These are phyloP conservation scores for Pythium coloratum DNA, from an alignment of 352 stramenopile genomes.

Conservation along the genomic window DNA sequence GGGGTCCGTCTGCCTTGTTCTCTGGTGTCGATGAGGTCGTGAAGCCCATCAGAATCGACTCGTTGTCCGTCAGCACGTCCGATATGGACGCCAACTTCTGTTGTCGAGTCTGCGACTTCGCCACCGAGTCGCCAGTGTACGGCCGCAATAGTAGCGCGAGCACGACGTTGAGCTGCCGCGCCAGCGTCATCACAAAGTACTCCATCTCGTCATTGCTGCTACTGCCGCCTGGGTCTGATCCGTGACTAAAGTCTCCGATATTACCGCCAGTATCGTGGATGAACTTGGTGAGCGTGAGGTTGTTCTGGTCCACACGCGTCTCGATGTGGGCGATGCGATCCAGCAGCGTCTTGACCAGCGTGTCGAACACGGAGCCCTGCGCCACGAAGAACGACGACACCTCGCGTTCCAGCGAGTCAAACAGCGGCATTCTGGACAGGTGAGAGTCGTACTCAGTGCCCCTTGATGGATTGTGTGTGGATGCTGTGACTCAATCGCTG, in stretches of 20 bases:
- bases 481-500: too few species aligned
- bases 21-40: neutral
- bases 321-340: conserved; percentile 50
- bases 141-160: conserved; percentile 63
- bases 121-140: conserved; percentile 30
- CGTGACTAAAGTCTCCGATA: neutral
- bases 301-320: conserved; percentile 35
- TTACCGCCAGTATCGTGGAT: neutral
- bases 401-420: conserved; percentile 63
- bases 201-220: conserved; percentile 37
- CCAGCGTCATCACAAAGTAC: conserved; percentile 58
- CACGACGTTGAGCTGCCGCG: conserved; percentile 58
- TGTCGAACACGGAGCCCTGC: conserved; percentile 68
- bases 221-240: neutral
- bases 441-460: neutral
- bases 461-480: too few species aligned
- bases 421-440: conserved; percentile 55
- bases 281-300: conserved; percentile 9
- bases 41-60: conserved; percentile 54
- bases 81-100: conserved; percentile 43
- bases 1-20: neutral
- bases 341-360: conserved; percentile 54
- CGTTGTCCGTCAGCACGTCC: conserved; percentile 62
- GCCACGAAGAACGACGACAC: conserved; percentile 67
- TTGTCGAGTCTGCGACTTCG: conserved; percentile 37